These are phyloP conservation scores for Fraxinus americana DNA, from an alignment of 257 asterid genomes.

Conservation along the genomic window DNA sequence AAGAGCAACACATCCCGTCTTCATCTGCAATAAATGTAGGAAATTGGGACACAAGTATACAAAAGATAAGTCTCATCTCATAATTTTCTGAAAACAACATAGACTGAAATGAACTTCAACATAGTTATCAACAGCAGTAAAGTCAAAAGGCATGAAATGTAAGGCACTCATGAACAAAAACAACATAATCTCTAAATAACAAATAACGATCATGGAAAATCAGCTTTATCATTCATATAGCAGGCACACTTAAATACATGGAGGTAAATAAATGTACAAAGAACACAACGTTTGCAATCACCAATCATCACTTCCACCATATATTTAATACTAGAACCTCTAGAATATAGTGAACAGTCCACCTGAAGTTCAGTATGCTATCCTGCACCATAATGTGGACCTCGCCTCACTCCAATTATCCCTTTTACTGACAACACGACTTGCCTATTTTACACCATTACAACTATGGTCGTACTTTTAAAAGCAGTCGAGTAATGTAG, in stretches of 20 bases:
- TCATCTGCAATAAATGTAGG: constrained; percentile 74
- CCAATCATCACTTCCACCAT: neutral
- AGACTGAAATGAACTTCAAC: neutral
- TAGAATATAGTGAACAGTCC: neutral
- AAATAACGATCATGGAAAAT: neutral
- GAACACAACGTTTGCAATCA: neutral
- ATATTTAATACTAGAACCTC: neutral
- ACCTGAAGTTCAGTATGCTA: neutral
- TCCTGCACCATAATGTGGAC: neutral
- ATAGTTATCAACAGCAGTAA: neutral
- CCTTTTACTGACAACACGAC: neutral
- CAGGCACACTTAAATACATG: neutral
- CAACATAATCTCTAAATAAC: neutral
- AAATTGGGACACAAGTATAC: constrained; percentile 19
- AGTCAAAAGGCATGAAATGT: neutral
- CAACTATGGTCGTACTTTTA: neutral
- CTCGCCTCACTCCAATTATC: neutral
- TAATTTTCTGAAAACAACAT: neutral
- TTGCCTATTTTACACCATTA: neutral
- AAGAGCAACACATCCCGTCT: constrained; percentile 98
- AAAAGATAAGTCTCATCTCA: neutral
- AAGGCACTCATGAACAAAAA: neutral
- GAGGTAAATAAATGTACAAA: neutral
- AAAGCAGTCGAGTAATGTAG: neutral
- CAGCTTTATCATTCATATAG: neutral